phyloP scores from a whole-genome alignment of 331 rosid species.

The Rhamnella rubrinervis region DNA sequence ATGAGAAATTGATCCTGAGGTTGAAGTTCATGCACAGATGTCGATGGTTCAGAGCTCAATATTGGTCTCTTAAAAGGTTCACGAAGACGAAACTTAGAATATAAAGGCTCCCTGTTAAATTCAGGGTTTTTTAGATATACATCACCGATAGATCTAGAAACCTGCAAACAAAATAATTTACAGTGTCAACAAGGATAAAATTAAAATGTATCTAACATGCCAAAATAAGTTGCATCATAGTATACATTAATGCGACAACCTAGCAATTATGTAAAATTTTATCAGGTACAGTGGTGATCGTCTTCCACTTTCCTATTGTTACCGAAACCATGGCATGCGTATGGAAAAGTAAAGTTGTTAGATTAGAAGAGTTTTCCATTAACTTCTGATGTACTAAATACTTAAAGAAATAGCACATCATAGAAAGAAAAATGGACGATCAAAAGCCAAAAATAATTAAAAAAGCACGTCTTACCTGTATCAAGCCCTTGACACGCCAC shows the following conservation, averaged over 20 bases:
- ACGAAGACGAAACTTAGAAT: slow-evolving; percentile 79
- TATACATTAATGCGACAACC: no score
- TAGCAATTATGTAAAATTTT: no score
- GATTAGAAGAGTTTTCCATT: no score
- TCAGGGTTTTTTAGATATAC: slow-evolving; percentile 83
- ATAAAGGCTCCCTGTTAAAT: slow-evolving; percentile 84
- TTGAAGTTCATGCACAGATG: slow-evolving; percentile 71
- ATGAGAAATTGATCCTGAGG: slow-evolving; percentile 72
- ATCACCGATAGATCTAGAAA: slow-evolving; percentile 89
- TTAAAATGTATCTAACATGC: not conserved
- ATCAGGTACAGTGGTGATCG: no score
- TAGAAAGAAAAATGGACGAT: not conserved
- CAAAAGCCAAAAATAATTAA: not conserved
- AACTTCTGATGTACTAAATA: no score
- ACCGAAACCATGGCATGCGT: no score
- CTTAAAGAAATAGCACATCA: not conserved
- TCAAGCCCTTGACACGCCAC: slow-evolving; percentile 94
- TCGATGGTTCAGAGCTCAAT: slow-evolving; percentile 86
- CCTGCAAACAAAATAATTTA: slow-evolving; percentile 38
- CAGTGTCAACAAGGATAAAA: not conserved
- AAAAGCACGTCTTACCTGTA: slow-evolving; percentile 62
- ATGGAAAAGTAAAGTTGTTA: no score
- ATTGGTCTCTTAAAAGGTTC: slow-evolving; percentile 77
- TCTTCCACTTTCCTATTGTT: no score
- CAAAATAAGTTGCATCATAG: no score